Evolutionary conservation across 2,329 filamentous ascomycete species (phyloP), one percentile per base, ranked within the genome.

Genomic region (Penicillium griseofulvum): DNA sequence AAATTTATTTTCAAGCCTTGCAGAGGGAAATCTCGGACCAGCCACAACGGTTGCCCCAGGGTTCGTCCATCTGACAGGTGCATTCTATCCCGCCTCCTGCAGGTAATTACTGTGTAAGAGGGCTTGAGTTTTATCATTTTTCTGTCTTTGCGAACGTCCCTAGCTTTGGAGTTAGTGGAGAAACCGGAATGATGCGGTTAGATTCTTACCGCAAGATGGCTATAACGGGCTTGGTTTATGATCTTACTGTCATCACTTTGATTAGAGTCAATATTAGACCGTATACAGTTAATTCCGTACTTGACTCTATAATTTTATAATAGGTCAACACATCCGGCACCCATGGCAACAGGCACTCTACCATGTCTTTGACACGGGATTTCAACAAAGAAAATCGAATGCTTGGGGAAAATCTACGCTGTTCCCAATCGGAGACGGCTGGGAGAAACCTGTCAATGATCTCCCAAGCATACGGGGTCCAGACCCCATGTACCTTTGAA

Each of bases 1-100:
- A 31, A 42, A 11, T 34, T 4, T 19, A 34, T 5, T 5, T 10
- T 42, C 33, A 28, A 37, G 28, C 39, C 33, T 39, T 17, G 48
- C 33, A 47, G 52, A 43, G 39, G 39, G 24, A 45, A 60, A 60
- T 54, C 37, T 49, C 33, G 52, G 48, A 61, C 55, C 53, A 48
- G 61, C 58, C 58, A 63, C 12, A 64, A 64, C 62, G 62, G 62
- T 53, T 42, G 63, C 62, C 63, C 62, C 63, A 65, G 62, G 57
- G 63, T 65, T 65, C 63, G 58, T 65, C 52, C 28, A 33, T 52
- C 55, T 63, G 57, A 62, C 60, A 61, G 56, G 52, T 60, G 55
- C 49, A 53, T 55, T 56, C 34, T 17, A 56, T 52, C 44, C 52
- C 42, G 31, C 54, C 44, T 50, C 31, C 52, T 63, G 57, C 58